These are phyloP conservation scores for Micractinium conductrix DNA, from an alignment of 139 green algal genomes.

Conservation along the genomic window DNA sequence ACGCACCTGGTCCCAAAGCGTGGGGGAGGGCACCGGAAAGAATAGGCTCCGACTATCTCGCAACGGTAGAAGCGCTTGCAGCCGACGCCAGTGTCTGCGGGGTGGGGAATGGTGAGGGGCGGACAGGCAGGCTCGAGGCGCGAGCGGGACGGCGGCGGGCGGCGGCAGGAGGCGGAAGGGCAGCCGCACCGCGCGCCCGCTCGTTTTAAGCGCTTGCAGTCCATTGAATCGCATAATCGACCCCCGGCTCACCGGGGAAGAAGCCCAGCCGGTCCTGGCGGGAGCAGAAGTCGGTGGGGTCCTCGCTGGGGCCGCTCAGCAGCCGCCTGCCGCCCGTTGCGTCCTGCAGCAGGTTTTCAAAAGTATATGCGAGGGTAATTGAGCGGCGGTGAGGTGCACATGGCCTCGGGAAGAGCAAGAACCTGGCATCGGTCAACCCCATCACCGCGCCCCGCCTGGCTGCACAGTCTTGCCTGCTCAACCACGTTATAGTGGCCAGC, in stretches of 20 bases:
- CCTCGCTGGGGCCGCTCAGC: not conserved
- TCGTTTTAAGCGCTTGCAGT: not conserved
- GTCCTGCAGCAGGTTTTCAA: not conserved
- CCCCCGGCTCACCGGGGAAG: not conserved
- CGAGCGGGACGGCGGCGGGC: not conserved
- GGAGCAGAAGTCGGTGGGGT: not conserved
- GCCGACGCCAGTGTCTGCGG: not conserved
- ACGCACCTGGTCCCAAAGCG: constrained; percentile 20
- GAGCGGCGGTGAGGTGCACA: not conserved
- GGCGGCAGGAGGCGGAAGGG: not conserved
- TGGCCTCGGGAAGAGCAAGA: not conserved
- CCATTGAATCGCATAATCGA: too few relatives aligned
- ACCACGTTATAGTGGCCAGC: too few relatives aligned
- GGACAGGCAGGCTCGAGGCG: not conserved
- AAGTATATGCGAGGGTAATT: not conserved
- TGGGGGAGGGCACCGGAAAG: constrained; percentile 5
- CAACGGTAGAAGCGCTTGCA: constrained; percentile 28
- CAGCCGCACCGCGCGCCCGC: not conserved
- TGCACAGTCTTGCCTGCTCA: constrained; percentile 1
- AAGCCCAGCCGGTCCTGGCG: constrained; percentile 2
- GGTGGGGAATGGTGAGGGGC: not conserved
- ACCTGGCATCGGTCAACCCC: not conserved
- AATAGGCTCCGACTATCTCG: not conserved
- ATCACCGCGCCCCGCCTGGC: too few relatives aligned
- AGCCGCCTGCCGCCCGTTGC: not conserved